Conservation (phyloP, 2,329 filamentous ascomycete genomes). For the Fusarium verrucosum region DNA sequence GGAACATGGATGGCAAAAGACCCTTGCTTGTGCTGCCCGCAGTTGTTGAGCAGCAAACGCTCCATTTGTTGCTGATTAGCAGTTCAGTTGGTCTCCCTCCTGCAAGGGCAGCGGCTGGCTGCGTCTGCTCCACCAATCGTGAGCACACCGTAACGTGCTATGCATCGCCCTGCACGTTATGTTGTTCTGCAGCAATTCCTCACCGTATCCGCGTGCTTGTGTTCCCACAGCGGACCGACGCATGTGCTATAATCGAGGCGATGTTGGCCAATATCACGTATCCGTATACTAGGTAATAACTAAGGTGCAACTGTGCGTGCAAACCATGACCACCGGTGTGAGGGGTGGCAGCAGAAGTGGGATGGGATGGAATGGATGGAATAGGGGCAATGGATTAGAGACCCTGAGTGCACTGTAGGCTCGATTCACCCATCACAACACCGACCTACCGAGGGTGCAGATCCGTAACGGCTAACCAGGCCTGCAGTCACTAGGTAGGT, state of each 20-base stretch:
- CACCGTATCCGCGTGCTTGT: slow-evolving; percentile 34
- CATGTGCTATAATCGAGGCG: slow-evolving; percentile 5
- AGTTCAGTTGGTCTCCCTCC: slow-evolving; percentile 33
- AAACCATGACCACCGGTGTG: background rate
- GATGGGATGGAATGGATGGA: too few species aligned
- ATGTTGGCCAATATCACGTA: slow-evolving; percentile 6
- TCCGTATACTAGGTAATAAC: too few species aligned
- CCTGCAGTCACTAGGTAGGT: too few species aligned
- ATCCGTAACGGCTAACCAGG: slow-evolving; percentile 21
- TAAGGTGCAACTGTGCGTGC: background rate
- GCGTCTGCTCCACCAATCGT: slow-evolving; percentile 41
- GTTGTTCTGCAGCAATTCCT: slow-evolving; percentile 22
- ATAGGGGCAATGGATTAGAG: slow-evolving; percentile 34
- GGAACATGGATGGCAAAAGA: too few species aligned
- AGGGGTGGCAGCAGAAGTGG: slow-evolving; percentile 32
- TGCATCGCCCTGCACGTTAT: slow-evolving; percentile 27
- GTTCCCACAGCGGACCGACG: slow-evolving; percentile 15
- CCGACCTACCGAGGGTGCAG: slow-evolving; percentile 20
- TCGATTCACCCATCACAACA: slow-evolving; percentile 23
- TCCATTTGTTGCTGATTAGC: slow-evolving; percentile 10
- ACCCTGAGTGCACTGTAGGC: slow-evolving; percentile 28
- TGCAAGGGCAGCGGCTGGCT: slow-evolving; percentile 44
- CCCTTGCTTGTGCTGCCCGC: slow-evolving; percentile 16
- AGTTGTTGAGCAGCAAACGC: slow-evolving; percentile 7
- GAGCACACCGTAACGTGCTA: slow-evolving; percentile 31